Percentiles rank a stretch among this genome's conserved stretches.
Conservation (phyloP, 2,329 filamentous ascomycete species). For the Diaporthe sp. region DNA sequence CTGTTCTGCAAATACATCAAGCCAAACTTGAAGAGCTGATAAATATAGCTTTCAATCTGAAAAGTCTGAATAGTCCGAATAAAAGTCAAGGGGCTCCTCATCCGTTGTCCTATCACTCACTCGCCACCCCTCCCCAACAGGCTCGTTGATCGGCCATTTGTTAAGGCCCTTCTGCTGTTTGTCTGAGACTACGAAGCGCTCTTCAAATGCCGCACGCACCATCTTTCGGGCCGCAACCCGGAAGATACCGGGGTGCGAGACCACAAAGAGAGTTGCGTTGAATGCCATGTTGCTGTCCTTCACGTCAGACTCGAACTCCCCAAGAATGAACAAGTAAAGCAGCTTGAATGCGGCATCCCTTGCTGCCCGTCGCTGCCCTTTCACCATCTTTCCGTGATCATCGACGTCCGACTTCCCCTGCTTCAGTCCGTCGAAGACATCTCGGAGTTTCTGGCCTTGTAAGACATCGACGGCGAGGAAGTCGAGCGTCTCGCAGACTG, state of each 20-base stretch:
- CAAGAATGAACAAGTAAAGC: background rate
- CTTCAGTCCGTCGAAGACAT: background rate
- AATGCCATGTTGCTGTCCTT: background rate
- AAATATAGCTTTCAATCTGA: too few relatives aligned
- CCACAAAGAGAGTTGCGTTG: background rate
- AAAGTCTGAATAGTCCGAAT: too few relatives aligned
- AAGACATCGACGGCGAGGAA: background rate
- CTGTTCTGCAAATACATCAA: too few relatives aligned
- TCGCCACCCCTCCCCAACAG: background rate
- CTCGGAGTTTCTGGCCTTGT: background rate
- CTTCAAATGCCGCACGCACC: background rate
- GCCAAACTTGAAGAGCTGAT: too few relatives aligned
- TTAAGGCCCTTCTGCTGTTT: background rate
- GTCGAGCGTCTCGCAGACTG: background rate
- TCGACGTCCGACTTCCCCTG: background rate
- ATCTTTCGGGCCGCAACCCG: background rate
- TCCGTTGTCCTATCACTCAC: background rate
- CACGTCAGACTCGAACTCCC: background rate
- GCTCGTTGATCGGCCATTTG: background rate
- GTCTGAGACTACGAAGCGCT: background rate
- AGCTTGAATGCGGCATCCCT: conserved; percentile 9
- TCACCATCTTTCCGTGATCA: background rate
- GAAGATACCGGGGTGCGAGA: background rate
- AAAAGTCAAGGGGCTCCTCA: background rate
- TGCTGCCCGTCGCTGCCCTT: background rate